Conservation (phyloP, 2,329 filamentous ascomycete genomes). For the Aspergillus sclerotialis region DNA sequence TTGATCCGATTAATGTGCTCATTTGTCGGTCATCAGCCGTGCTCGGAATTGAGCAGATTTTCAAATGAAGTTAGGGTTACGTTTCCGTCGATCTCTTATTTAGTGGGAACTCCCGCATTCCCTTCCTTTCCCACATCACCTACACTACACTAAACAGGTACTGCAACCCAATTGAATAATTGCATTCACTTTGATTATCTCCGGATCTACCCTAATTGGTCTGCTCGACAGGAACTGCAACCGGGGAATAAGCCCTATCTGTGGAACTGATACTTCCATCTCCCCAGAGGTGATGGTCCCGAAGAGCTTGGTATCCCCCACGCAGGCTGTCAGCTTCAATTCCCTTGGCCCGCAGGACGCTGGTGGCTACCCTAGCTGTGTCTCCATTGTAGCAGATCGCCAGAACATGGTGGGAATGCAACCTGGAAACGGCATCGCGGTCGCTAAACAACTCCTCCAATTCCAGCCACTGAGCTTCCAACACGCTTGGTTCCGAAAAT, state of each 20-base stretch:
- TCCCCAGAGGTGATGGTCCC: constrained; percentile 19
- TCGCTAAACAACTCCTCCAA: constrained; percentile 39
- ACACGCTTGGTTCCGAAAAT: constrained; percentile 39
- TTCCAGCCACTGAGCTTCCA: constrained; percentile 43
- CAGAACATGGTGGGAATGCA: constrained; percentile 33
- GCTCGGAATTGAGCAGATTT: constrained; percentile 24
- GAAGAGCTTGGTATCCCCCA: constrained; percentile 33
- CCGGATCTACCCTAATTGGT: not conserved
- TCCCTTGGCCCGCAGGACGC: constrained; percentile 46
- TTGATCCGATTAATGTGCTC: not conserved
- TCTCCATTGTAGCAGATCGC: constrained; percentile 51
- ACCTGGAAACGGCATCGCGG: constrained; percentile 10
- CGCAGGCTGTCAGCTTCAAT: constrained; percentile 41
- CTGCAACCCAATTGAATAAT: too few species aligned
- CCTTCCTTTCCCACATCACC: too few species aligned
- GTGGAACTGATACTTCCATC: constrained; percentile 2
- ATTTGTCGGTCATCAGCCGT: constrained; percentile 2
- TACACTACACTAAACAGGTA: too few species aligned
- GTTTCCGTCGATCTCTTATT: too few species aligned
- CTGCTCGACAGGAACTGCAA: constrained; percentile 13
- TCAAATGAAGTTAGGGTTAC: too few species aligned
- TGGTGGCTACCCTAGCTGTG: constrained; percentile 47
- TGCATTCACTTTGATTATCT: too few species aligned
- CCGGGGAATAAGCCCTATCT: constrained; percentile 3
- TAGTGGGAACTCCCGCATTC: too few species aligned